Evolutionary conservation across 2,329 filamentous ascomycete species (phyloP).

Genomic region (Pseudogymnoascus sp.): DNA sequence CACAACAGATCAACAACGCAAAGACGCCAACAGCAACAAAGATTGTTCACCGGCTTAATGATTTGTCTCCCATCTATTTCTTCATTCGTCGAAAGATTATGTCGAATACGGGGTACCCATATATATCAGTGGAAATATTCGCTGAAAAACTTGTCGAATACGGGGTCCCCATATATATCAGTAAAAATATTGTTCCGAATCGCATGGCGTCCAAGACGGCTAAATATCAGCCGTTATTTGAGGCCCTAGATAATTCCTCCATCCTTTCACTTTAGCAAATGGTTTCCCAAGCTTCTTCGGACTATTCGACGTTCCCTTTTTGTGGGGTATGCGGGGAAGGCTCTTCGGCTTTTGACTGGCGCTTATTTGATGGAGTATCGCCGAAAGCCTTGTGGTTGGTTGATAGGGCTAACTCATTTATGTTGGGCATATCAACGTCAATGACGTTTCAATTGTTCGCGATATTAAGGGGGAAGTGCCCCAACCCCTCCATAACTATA

Average conservation of each 20-base stretch:
- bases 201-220: background rate
- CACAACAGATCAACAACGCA: background rate
- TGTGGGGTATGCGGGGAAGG: background rate
- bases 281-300: background rate
- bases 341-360: background rate
- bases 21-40: background rate
- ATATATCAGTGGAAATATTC: background rate
- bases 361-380: background rate
- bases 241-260: background rate
- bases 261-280: background rate
- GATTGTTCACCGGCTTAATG: background rate
- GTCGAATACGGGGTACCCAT: background rate
- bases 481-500: background rate
- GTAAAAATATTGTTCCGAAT: background rate
- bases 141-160: no score
- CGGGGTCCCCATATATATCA: background rate
- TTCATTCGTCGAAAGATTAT: background rate
- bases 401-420: background rate
- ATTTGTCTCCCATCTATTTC: background rate
- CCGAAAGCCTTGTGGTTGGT: background rate
- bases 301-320: background rate
- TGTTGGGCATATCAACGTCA: background rate
- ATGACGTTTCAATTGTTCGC: background rate
- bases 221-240: background rate
- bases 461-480: background rate